Conservation (phyloP, 768 basidiomycete genomes). For the Trametes elegans region DNA sequence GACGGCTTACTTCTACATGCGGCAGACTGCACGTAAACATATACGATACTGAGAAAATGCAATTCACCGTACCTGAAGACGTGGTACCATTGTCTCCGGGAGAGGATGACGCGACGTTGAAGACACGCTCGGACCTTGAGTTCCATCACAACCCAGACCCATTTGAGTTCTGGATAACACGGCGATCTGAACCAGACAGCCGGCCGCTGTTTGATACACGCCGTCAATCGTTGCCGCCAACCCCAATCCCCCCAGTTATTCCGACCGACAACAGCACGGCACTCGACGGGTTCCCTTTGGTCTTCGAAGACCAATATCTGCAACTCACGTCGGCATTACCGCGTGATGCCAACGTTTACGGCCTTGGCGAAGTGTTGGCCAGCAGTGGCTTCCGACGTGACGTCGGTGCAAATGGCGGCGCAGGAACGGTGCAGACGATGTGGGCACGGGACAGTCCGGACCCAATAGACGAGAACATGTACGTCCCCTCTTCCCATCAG, state of each 20-base stretch:
- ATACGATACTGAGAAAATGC: constrained; percentile 54
- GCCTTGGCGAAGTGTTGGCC: constrained; percentile 70
- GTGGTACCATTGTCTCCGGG: constrained; percentile 38
- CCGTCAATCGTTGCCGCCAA: constrained; percentile 53
- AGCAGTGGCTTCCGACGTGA: constrained; percentile 68
- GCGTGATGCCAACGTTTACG: constrained; percentile 68
- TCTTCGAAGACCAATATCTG: constrained; percentile 81
- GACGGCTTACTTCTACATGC: constrained; percentile 43
- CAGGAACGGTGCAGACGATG: constrained; percentile 61
- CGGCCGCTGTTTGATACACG: constrained; percentile 72
- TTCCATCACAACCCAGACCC: constrained; percentile 66
- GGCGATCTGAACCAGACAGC: constrained; percentile 53
- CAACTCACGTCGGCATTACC: constrained; percentile 72
- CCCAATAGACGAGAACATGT: constrained; percentile 68
- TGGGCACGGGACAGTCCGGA: constrained; percentile 66
- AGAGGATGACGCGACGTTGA: constrained; percentile 22
- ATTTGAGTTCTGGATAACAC: constrained; percentile 81
- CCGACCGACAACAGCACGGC: constrained; percentile 49
- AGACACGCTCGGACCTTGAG: constrained; percentile 53
- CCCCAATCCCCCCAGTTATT: constrained; percentile 58
- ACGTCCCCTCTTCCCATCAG: constrained; percentile 24
- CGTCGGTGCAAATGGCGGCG: constrained; percentile 46
- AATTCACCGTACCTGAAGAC: constrained; percentile 65
- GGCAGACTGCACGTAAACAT: constrained; percentile 66
- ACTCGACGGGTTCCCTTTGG: constrained; percentile 62